Evolutionary conservation across 2,329 filamentous ascomycete genomes (phyloP).

Genomic region (Penicillium aurantiogriseum): DNA sequence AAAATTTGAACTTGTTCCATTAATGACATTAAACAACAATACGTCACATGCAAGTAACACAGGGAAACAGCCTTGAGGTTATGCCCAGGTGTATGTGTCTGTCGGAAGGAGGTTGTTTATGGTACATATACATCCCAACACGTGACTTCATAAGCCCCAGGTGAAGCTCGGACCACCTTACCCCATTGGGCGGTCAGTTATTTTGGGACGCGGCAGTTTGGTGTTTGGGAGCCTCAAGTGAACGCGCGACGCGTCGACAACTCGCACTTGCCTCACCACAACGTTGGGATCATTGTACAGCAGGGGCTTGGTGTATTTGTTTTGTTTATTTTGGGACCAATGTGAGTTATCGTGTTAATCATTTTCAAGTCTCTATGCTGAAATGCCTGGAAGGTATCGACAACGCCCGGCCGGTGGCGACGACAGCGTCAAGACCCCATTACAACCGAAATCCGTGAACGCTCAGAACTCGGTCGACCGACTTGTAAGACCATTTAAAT

Average conservation of each 20-base stretch:
- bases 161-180: background rate
- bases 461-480: constrained; percentile 57
- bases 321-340: constrained; percentile 3
- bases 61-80: background rate
- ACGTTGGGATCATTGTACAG: constrained; percentile 11
- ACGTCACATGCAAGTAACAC: no score
- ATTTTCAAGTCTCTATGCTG: background rate
- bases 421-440: constrained; percentile 48
- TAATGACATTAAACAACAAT: background rate
- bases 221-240: constrained; percentile 24
- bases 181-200: background rate
- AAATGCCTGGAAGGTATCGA: constrained; percentile 39
- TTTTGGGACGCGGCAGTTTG: constrained; percentile 28
- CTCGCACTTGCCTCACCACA: constrained; percentile 2
- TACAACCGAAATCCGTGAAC: constrained; percentile 53
- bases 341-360: background rate
- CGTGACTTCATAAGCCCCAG: background rate
- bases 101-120: background rate
- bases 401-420: constrained; percentile 31
- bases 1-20: background rate
- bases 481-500: constrained; percentile 84
- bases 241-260: constrained; percentile 23
- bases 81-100: background rate
- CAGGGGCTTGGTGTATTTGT: background rate
- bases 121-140: background rate